A percentile compares a stretch with the other conserved stretches of the same genome.
Evolutionary conservation across 352 stramenopile species (phyloP).

Genomic region (Pythium vanterpoolii): DNA sequence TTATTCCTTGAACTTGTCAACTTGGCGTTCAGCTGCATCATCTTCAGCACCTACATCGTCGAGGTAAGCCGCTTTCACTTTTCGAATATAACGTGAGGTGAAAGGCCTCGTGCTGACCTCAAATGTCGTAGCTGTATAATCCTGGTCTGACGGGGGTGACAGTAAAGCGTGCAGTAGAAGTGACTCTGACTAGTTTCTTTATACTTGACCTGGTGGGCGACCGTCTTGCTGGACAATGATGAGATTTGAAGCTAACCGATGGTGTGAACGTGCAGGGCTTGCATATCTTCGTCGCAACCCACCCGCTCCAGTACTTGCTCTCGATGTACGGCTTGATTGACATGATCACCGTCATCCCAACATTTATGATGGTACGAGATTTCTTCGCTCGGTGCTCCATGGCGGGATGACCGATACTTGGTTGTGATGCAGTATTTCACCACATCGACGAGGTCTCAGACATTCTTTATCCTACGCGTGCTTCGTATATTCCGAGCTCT

Average conservation of each 20-base stretch:
- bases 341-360: conserved; percentile 65
- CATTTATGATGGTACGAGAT: conserved; percentile 45
- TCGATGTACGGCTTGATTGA: conserved; percentile 61
- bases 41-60: conserved; percentile 56
- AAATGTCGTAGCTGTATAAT: conserved; percentile 38
- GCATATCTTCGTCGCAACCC: conserved; percentile 43
- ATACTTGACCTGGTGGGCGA: conserved; percentile 49
- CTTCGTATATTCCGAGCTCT: conserved; percentile 68
- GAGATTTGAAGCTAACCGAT: neutral
- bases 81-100: neutral
- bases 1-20: conserved; percentile 56
- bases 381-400: neutral
- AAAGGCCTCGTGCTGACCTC: neutral
- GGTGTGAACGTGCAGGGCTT: conserved; percentile 21
- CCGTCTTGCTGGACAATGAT: neutral
- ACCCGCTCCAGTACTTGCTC: conserved; percentile 43
- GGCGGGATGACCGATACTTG: neutral
- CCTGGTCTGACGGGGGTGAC: conserved; percentile 18
- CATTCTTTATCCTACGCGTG: conserved; percentile 66
- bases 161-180: conserved; percentile 30
- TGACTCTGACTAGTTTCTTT: conserved; percentile 52
- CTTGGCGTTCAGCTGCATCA: conserved; percentile 53
- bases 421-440: conserved; percentile 37
- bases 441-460: conserved; percentile 36
- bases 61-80: conserved; percentile 31